phyloP scores from a whole-genome alignment of 371 early-diverging fungal genomes.

The Batkoa obscura region DNA sequence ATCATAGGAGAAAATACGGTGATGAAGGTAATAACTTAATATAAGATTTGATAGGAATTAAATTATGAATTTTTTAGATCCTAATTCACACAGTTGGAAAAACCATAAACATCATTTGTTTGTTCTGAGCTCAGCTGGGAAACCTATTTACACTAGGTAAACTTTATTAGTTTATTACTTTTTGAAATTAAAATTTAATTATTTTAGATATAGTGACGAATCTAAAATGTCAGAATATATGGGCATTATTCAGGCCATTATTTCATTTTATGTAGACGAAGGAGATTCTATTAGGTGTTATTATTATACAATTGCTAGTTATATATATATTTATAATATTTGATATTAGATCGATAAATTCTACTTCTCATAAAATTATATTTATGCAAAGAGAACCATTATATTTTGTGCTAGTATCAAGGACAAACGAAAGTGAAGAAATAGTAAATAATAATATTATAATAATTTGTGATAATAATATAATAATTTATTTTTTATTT shows the following conservation, averaged over 20 bases:
- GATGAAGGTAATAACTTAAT: not conserved
- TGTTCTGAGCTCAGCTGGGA: constrained; percentile 69
- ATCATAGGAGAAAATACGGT: not conserved
- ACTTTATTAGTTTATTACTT: constrained; percentile 1
- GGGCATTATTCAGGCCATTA: constrained; percentile 82
- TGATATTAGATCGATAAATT: constrained; percentile 25
- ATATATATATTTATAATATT: no score
- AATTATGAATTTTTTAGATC: not conserved
- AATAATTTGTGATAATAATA: no score
- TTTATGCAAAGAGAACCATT: constrained; percentile 64
- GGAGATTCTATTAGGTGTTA: constrained; percentile 29
- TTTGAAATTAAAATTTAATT: not conserved
- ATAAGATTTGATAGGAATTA: no score
- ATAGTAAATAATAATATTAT: no score
- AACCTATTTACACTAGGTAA: constrained; percentile 61
- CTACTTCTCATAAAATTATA: constrained; percentile 60
- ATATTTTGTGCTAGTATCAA: constrained; percentile 64
- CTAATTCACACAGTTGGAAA: not conserved
- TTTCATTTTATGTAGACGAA: constrained; percentile 65
- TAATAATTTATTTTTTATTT: no score
- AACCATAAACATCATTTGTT: constrained; percentile 38
- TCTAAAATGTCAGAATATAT: constrained; percentile 65
- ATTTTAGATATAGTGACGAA: constrained; percentile 67
- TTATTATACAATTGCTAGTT: no score
- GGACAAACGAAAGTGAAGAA: constrained; percentile 58